phyloP scores from a whole-genome alignment of 2,329 filamentous ascomycete species.

The Botrytis aclada region DNA sequence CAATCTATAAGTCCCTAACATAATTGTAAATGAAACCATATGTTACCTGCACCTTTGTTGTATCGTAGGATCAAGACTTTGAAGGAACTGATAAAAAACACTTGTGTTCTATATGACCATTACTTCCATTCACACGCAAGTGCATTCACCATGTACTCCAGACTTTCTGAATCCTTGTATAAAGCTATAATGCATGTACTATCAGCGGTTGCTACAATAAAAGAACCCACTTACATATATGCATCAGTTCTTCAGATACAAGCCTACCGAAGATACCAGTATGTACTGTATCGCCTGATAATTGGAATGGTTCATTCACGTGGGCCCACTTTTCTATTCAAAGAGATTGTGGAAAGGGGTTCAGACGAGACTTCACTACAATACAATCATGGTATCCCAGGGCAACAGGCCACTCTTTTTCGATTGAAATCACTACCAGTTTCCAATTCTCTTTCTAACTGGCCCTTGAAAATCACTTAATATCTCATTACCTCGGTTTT shows the following conservation, averaged over 20 bases:
- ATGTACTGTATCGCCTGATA: background rate
- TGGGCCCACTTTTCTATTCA: background rate
- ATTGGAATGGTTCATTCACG: background rate
- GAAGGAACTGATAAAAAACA: background rate
- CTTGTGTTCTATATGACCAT: background rate
- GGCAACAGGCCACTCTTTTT: background rate
- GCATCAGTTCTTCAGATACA: background rate
- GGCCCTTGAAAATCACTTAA: background rate
- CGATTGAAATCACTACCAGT: background rate
- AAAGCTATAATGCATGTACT: background rate
- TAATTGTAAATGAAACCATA: background rate
- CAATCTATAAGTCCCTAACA: background rate
- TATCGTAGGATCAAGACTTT: background rate
- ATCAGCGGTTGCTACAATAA: background rate
- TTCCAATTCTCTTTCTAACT: background rate
- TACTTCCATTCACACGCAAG: background rate
- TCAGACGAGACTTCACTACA: conserved; percentile 3
- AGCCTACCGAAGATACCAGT: background rate
- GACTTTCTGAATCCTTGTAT: background rate
- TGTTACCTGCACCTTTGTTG: background rate
- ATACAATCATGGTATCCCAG: background rate
- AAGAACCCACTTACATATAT: too few species aligned
- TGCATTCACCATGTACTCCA: background rate
- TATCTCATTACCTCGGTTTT: background rate
- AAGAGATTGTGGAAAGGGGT: conserved; percentile 6